These are phyloP conservation scores for Schizochytrium sp. DNA, from an alignment of 108 stramenopile genomes.

Conservation along the genomic window DNA sequence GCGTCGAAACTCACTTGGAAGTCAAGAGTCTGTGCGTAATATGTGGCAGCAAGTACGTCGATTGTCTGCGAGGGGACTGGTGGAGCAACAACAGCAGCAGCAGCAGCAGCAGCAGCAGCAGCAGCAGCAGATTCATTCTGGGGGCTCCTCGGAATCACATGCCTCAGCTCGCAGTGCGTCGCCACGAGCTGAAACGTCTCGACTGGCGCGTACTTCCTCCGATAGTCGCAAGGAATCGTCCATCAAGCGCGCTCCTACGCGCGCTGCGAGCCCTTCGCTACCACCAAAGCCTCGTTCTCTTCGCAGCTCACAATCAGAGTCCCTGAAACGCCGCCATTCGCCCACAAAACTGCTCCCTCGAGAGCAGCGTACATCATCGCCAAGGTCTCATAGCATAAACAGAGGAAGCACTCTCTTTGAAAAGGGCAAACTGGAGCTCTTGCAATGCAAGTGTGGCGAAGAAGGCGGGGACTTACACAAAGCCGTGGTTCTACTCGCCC, in stretches of 20 bases:
- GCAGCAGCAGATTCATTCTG: not conserved
- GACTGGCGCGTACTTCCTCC: no score
- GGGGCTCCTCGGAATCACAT: no score
- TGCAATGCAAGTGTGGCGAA: not conserved
- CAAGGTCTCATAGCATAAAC: not conserved
- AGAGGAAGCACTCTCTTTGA: not conserved
- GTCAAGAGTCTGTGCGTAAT: not conserved
- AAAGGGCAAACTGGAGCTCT: not conserved
- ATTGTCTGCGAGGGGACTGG: not conserved
- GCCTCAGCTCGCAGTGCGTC: no score
- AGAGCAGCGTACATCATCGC: not conserved
- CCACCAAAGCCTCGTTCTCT: no score
- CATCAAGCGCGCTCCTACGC: no score
- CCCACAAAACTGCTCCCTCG: not conserved
- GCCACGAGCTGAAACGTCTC: no score
- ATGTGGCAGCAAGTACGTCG: not conserved
- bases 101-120: not conserved
- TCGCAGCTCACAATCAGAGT: not conserved
- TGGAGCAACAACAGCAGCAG: not conserved
- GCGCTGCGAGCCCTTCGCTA: no score
- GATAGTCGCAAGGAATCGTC: no score
- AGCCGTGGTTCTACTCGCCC: not conserved
- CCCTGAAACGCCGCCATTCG: not conserved
- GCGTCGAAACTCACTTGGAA: not conserved
- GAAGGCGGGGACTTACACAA: not conserved